Evolutionary conservation across 371 early-diverging fungal species (phyloP), one percentile per base, ranked within the genome.

Genomic region (Haplosporangium sp.): DNA sequence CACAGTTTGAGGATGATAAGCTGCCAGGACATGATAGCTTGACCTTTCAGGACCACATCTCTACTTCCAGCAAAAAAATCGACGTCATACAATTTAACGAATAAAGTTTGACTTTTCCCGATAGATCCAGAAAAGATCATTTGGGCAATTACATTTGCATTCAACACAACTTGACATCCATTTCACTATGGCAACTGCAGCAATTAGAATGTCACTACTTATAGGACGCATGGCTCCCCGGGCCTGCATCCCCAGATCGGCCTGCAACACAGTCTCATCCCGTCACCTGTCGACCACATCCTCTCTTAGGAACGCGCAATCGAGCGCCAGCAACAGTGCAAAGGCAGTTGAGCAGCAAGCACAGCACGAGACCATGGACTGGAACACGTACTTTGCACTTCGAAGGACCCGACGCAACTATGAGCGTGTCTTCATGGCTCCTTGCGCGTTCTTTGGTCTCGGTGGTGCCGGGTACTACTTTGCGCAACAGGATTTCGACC

Each of bases 331-430:
- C 41, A 41, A 36, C 54, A 48, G 37, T 20, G 59, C 56, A 13
- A 7, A 46, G 36, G 40, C 47, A 57, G 62, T 47, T n/a, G 38
- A 60, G 12, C 56, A 59, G 18, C 54, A 47, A 42, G 59, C 40
- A 21, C 59, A 43, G 59, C 50, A n/a, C 8, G 74, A 69, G 62
- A 71, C 70, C 14, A 81, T 81, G 72, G 75, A 74, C 47, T 95
- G 95, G 95, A 83, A 89, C 37, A 89, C 91, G 57, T 96, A 94
- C 81, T 96, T 96, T 81, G 77, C 83, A 37, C 73, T 95, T 67
- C 92, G 95, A 58, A 84, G 86, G 56, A 88, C 88, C 48, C 89
- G 91, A 45, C 90, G 90, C 54, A 84, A 85, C 62, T 90, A 85
- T 71, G 95, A 95, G 81, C 86, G 92, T 12, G 81, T 86, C 38